These are phyloP conservation scores for Backusella luteola DNA, from an alignment of 192 early-diverging fungal species.

Conservation along the genomic window DNA sequence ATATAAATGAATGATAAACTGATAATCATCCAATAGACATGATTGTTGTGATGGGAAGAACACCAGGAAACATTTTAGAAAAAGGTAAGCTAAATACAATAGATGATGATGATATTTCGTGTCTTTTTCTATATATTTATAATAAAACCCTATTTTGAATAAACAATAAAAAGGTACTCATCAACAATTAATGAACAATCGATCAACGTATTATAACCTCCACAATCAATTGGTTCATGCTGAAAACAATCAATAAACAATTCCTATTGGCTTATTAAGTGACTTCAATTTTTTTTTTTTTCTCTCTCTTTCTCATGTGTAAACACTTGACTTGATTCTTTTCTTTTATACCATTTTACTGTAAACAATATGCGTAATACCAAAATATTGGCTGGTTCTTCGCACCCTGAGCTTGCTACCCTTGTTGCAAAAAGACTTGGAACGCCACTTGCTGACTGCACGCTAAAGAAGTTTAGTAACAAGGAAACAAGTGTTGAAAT, in stretches of 20 bases:
- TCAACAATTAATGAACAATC: conserved; percentile 28
- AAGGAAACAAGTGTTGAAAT: conserved; percentile 92
- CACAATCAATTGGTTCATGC: conserved; percentile 30
- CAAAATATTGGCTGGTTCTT: conserved; percentile 90
- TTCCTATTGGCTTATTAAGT: neutral
- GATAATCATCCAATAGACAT: conserved; percentile 6
- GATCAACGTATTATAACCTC: conserved; percentile 29
- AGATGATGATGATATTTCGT: neutral
- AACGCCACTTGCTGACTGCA: conserved; percentile 68
- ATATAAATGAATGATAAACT: neutral
- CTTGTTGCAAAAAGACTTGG: conserved; percentile 82
- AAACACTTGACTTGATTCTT: neutral
- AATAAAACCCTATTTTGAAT: neutral
- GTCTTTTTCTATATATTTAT: neutral
- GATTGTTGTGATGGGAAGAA: conserved; percentile 39
- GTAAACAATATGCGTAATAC: conserved; percentile 68
- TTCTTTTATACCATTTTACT: neutral
- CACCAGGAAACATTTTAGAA: conserved; percentile 38
- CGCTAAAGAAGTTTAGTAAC: conserved; percentile 86
- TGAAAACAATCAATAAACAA: conserved; percentile 14
- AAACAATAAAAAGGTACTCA: conserved; percentile 29
- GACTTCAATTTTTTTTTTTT: neutral
- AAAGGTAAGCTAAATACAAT: conserved; percentile 25
- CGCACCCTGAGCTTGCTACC: conserved; percentile 86
- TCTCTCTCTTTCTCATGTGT: neutral